Conservation (phyloP, 345 rosid species). For the Corymbia maculata region DNA sequence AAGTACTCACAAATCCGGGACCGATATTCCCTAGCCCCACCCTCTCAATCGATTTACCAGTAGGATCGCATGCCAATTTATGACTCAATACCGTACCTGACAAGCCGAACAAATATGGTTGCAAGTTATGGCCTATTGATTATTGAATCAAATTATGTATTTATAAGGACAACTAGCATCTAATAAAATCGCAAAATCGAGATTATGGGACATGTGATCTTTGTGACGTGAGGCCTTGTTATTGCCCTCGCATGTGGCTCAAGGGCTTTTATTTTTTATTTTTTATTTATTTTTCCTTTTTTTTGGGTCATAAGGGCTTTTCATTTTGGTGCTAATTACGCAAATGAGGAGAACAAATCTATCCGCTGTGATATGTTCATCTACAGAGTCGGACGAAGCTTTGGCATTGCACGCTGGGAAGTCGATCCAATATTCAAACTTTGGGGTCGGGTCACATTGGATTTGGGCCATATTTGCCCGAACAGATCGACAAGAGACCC, state of each 20-base stretch:
- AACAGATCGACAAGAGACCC: neutral
- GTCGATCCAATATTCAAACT: neutral
- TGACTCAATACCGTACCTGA: neutral
- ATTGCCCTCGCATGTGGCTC: too few species aligned
- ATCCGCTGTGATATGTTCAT: neutral
- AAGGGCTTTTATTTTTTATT: too few species aligned
- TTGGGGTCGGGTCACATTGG: neutral
- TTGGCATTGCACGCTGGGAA: neutral
- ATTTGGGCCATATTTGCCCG: neutral
- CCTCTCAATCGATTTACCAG: neutral
- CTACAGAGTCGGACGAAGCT: neutral
- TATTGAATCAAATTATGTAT: accelerated
- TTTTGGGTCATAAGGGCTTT: too few species aligned
- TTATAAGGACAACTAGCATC: accelerated
- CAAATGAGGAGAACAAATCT: neutral
- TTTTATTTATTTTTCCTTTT: too few species aligned
- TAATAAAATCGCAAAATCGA: accelerated
- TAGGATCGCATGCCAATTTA: accelerated
- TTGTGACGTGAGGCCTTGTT: neutral
- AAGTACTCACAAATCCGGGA: accelerated
- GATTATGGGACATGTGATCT: neutral
- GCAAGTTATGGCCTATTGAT: neutral
- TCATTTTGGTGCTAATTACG: too few species aligned
- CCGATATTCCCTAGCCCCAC: accelerated
- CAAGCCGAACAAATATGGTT: neutral